Evolutionary conservation across 208 protist species (phyloP), one percentile per base, ranked within the genome.

Genomic region (Kentomonas sorsogonicus): DNA sequence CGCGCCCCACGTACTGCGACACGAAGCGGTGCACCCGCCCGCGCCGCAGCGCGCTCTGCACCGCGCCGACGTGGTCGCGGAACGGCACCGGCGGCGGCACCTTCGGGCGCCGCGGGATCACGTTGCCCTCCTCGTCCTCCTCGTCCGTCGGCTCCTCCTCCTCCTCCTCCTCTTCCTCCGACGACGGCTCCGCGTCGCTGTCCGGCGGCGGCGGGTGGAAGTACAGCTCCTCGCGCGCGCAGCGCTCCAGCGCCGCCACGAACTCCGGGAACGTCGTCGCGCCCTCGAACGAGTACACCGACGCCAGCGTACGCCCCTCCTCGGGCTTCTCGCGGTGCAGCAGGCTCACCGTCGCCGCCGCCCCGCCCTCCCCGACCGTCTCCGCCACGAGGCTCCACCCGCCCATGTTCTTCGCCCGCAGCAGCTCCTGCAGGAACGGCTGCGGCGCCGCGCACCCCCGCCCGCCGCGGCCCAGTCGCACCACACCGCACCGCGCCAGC

Each of bases 201-300:
- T 70, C 59, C 1, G 72, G 66, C 0, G 81, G 81, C 2, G 79
- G 66, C n/a, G 79, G 75, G 53, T 77, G 72, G 48, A 81, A 91
- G 55, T 71, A 74, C 4, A 53, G 29, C 36, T 51, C 55, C 64
- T 94, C 86, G 26, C 36, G 46, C 10, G 43, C 63, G 18, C 75
- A 73, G 25, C 69, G 69, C 5, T 69, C 63, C 7, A 79, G 63
- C 41, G 71, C 59, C 6, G 47, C 26, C 16, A 82, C 71, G 60
- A 83, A 94, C 50, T 80, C 72, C 1, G 87, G 65, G 59, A 94
- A 91, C 0, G 61, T 86, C 22, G 79, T 89, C 15, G 60, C 57
- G n/a, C 77, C 72, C 31, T 63, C 55, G 43, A 94, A 86, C 18
- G 63, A 29, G 53, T 86, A 84, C 46, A 31, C n/a, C 26, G 27